Conservation (phyloP, 768 basidiomycete genomes). For the Termitomyces sp. region DNA sequence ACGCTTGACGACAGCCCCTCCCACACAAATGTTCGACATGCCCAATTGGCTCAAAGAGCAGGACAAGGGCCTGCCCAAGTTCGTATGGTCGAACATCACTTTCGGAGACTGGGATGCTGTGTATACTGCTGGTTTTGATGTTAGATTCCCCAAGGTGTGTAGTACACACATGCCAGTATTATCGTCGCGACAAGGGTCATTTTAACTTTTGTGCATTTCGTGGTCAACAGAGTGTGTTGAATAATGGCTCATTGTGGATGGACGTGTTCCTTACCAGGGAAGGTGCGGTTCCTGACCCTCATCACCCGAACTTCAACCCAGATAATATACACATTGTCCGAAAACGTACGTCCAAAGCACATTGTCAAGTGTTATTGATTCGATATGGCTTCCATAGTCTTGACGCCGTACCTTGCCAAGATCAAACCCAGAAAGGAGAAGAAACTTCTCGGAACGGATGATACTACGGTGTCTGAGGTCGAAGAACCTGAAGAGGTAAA, state of each 20-base stretch:
- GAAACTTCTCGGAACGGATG: constrained; percentile 58
- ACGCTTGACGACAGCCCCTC: constrained; percentile 65
- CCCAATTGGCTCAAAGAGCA: constrained; percentile 44
- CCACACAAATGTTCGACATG: constrained; percentile 53
- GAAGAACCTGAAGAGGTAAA: constrained; percentile 51
- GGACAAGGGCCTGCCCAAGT: constrained; percentile 55
- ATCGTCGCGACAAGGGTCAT: neutral
- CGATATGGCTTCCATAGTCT: constrained; percentile 41
- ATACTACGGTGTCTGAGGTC: constrained; percentile 28
- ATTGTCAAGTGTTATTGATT: neutral
- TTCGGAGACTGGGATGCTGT: constrained; percentile 75
- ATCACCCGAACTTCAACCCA: constrained; percentile 47
- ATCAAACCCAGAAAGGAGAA: constrained; percentile 76
- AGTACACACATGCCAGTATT: neutral
- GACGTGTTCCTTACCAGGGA: constrained; percentile 75
- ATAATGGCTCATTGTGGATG: constrained; percentile 81
- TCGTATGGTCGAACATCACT: constrained; percentile 75
- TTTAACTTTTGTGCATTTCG: neutral
- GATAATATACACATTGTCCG: constrained; percentile 65
- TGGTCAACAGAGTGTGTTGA: constrained; percentile 58
- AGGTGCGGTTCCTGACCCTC: constrained; percentile 63
- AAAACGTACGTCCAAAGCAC: constrained; percentile 53
- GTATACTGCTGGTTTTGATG: constrained; percentile 50
- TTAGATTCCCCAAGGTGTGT: constrained; percentile 68
- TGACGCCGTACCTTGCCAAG: constrained; percentile 83